A percentile compares a stretch with the other conserved stretches of the same genome.
phyloP scores from a whole-genome alignment of 2,329 filamentous ascomycete species.

The Trichoderma asperellum region DNA sequence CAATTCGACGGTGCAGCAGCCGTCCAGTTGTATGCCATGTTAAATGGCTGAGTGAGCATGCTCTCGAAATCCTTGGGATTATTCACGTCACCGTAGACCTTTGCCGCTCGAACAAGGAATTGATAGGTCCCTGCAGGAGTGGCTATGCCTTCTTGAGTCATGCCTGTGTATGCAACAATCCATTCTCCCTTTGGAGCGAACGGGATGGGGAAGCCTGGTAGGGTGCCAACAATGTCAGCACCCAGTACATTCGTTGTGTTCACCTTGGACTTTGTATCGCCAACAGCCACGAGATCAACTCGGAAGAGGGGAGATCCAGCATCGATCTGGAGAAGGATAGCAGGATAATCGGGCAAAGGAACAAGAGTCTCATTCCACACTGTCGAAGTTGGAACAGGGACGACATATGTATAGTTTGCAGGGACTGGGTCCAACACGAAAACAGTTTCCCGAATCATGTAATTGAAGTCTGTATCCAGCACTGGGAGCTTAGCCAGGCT shows the following conservation, averaged over 20 bases:
- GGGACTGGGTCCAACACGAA: background rate
- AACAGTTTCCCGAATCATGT: slow-evolving; percentile 5
- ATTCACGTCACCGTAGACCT: slow-evolving; percentile 5
- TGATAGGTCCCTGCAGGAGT: slow-evolving; percentile 11
- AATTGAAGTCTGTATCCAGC: slow-evolving; percentile 7
- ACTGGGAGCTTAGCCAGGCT: slow-evolving; percentile 12
- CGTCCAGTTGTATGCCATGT: slow-evolving; percentile 5
- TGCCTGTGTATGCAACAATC: slow-evolving; percentile 2
- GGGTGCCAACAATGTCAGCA: background rate
- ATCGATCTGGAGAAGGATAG: slow-evolving; percentile 9
- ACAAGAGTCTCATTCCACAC: background rate
- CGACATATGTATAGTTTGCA: background rate
- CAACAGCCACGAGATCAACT: background rate
- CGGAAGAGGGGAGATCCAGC: background rate
- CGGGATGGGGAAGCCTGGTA: slow-evolving; percentile 2
- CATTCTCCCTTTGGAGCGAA: background rate
- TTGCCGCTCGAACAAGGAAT: background rate
- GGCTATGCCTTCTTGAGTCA: background rate
- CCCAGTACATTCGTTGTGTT: slow-evolving; percentile 14
- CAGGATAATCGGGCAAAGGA: slow-evolving; percentile 9
- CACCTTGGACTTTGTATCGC: slow-evolving; percentile 15
- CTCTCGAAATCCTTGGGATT: slow-evolving; percentile 13
- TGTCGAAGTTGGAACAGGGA: background rate
- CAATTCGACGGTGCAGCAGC: background rate
- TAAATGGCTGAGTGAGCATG: slow-evolving; percentile 5